These are phyloP conservation scores for Blastobotrys illinoisensis DNA, from an alignment of 1,139 yeast genomes.

Conservation along the genomic window DNA sequence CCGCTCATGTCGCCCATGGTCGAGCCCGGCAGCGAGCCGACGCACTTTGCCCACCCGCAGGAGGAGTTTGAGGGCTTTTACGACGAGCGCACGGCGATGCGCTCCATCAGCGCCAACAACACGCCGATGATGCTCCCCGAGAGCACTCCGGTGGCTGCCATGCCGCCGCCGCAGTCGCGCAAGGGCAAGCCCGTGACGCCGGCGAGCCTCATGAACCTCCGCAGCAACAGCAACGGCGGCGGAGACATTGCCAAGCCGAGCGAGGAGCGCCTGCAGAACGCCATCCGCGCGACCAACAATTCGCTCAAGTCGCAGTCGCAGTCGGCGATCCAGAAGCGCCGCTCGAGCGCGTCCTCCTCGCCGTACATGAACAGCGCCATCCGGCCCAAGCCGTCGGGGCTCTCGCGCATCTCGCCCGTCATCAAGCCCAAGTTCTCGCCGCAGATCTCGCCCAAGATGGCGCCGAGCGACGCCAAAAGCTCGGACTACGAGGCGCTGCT, in stretches of 20 bases:
- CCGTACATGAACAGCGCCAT: slow-evolving; percentile 9
- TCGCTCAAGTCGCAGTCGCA: slow-evolving; percentile 5
- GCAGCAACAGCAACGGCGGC: slow-evolving; percentile 7
- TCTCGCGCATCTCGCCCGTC: slow-evolving; percentile 20
- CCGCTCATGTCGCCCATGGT: slow-evolving; percentile 62
- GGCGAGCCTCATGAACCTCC: slow-evolving; percentile 40
- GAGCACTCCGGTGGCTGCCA: neutral
- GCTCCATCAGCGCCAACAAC: slow-evolving; percentile 35
- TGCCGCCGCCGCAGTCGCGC: neutral
- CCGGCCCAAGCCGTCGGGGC: slow-evolving; percentile 6
- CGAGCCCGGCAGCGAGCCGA: slow-evolving; percentile 19
- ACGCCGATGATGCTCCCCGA: slow-evolving; percentile 13
- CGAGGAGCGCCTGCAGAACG: slow-evolving; percentile 25
- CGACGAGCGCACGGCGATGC: neutral
- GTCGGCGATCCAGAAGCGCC: neutral
- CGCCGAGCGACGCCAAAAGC: slow-evolving; percentile 10
- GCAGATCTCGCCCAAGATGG: slow-evolving; percentile 11
- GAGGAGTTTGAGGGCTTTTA: slow-evolving; percentile 30
- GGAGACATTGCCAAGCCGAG: slow-evolving; percentile 7
- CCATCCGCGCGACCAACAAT: slow-evolving; percentile 24
- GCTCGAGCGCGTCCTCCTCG: slow-evolving; percentile 3
- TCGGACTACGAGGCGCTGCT: slow-evolving; percentile 30
- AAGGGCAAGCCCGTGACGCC: slow-evolving; percentile 21
- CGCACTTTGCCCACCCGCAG: slow-evolving; percentile 18
- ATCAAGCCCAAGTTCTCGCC: slow-evolving; percentile 21